Base-by-base conservation (phyloP, 306 rosid species). In the Glycine soja region DNA sequence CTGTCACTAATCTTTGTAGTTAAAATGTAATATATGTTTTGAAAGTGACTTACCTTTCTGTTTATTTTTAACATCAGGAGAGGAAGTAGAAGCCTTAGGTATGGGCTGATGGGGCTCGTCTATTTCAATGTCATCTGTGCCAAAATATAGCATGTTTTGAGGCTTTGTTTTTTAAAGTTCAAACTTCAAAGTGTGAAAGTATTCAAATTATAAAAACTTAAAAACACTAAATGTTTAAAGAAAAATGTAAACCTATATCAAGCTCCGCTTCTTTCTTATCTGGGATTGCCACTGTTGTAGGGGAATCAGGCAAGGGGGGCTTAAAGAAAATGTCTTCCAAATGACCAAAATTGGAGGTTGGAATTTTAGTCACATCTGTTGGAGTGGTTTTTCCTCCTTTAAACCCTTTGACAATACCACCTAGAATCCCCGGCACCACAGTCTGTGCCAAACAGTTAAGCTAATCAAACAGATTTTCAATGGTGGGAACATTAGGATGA, bases 321-420 rank as follows among this genome's bases (percentile, higher is more conserved):
- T 85, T 91, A 56, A 75, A 58, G 85, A 95, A 93, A 40, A 89
- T 58, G 63, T 76, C 66, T 80, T 91, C 97, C 82, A 95, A 84
- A 85, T 86, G 92, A 42, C 72, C 68, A 5, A 88, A 89, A 80
- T 86, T 85, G 80, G 90, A 85, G 78, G 84, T 82, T 79, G 87
- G 72, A 81, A 72, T 64, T 64, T 71, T 70, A 16, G 59, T 40
- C 56, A 56, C 63, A 79, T 87, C 89, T 12, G 80, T 48, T 47
- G 67, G 88, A 68, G 84, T 62, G 72, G 48, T 34, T 81, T 90
- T 93, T 18, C 89, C 93, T 70, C 88, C 97, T 82, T 88, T 95
- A 32, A 95, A 76, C 69, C 98, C 94, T 86, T 90, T 93, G 89
- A 95, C 89, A 67, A 95, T 90, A 74, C 92, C 97, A 52, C 98